These are phyloP conservation scores for Gentiana dahurica DNA, from an alignment of 257 asterid genomes.

Conservation along the genomic window DNA sequence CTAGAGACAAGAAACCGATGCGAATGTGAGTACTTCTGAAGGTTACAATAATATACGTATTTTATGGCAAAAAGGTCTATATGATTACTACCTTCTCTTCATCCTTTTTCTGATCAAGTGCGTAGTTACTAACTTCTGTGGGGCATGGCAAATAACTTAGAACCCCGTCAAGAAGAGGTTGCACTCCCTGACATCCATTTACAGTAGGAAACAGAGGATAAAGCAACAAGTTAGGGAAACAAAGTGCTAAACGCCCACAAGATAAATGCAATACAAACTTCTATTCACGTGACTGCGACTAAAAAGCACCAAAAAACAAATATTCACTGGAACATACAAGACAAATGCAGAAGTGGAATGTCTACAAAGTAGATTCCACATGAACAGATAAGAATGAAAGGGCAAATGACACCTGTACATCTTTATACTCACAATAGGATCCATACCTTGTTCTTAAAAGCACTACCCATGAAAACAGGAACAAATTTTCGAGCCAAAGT, in stretches of 20 bases:
- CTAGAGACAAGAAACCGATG: slow-evolving; percentile 28
- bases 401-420: background rate
- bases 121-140: slow-evolving; percentile 66
- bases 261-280: background rate
- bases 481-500: slow-evolving; percentile 79
- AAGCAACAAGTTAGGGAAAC: background rate
- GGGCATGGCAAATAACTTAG: slow-evolving; percentile 91
- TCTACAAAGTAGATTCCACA: background rate
- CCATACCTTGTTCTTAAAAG: slow-evolving; percentile 90
- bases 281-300: background rate
- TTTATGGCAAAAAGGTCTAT: slow-evolving; percentile 3
- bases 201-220: slow-evolving; percentile 10
- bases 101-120: slow-evolving; percentile 84
- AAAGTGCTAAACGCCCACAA: background rate
- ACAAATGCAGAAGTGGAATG: no score
- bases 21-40: slow-evolving; percentile 1
- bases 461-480: slow-evolving; percentile 99
- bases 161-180: slow-evolving; percentile 94
- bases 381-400: background rate
- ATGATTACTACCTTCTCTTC: slow-evolving; percentile 69
- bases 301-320: background rate
- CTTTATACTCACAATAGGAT: background rate
- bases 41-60: background rate
- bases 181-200: slow-evolving; percentile 67
- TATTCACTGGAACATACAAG: no score